Percentiles rank a stretch among this genome's conserved stretches.
phyloP scores from a whole-genome alignment of 352 stramenopile genomes.

The Globisporangium splendens region DNA sequence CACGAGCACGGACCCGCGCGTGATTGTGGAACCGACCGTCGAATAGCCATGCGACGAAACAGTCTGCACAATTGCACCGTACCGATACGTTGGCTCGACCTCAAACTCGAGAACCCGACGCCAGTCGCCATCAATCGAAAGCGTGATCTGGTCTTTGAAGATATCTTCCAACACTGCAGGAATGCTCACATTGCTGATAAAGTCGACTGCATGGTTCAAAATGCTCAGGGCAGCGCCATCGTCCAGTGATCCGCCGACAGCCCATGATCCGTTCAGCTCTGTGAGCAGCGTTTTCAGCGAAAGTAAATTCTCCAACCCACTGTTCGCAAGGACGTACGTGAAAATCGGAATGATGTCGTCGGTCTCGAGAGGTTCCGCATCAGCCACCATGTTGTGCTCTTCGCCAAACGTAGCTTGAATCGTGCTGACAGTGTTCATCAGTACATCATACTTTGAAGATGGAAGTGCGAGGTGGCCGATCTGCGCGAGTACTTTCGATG shows the following conservation, averaged over 20 bases:
- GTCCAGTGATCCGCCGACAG: conserved; percentile 51
- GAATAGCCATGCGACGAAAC: conserved; percentile 73
- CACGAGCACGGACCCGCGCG: conserved; percentile 74
- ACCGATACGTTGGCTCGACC: conserved; percentile 79
- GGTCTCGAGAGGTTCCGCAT: conserved; percentile 60
- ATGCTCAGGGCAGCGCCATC: conserved; percentile 68
- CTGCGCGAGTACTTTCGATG: conserved; percentile 68
- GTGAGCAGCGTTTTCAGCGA: conserved; percentile 74
- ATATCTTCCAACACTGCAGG: conserved; percentile 86
- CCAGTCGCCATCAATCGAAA: conserved; percentile 87
- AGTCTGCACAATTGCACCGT: conserved; percentile 74
- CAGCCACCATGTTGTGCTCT: conserved; percentile 55
- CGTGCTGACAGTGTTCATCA: conserved; percentile 66
- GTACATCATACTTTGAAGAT: conserved; percentile 75
- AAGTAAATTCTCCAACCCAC: conserved; percentile 78
- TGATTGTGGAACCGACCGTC: conserved; percentile 70
- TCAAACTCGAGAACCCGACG: conserved; percentile 76
- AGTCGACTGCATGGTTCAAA: conserved; percentile 77
- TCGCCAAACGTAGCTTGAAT: conserved; percentile 78
- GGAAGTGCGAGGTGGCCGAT: conserved; percentile 47
- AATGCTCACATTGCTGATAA: conserved; percentile 85
- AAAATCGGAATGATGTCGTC: conserved; percentile 89
- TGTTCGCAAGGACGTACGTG: conserved; percentile 87
- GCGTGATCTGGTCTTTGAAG: conserved; percentile 88
- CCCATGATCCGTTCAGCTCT: conserved; percentile 71